phyloP scores from a whole-genome alignment of 176 grass and related monocot species.

The Secale cereale region DNA sequence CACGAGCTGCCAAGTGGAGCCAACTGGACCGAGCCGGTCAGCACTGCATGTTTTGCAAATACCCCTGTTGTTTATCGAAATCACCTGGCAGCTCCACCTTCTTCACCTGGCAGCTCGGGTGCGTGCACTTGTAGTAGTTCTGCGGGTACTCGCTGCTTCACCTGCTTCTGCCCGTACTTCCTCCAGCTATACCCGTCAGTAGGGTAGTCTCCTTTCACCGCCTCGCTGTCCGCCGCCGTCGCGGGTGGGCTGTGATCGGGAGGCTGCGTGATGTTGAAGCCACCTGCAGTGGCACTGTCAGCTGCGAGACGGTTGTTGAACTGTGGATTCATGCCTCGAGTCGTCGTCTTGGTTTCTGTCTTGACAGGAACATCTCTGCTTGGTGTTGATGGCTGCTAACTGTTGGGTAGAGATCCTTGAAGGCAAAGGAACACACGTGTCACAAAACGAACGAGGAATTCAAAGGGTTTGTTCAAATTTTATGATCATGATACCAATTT shows the following conservation, averaged over 20 bases:
- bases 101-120: conserved; percentile 77
- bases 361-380: conserved; percentile 7
- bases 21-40: too few species aligned
- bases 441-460: background rate
- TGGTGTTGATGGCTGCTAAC: conserved; percentile 11
- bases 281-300: background rate
- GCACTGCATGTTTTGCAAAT: too few species aligned
- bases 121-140: conserved; percentile 98
- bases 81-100: conserved; percentile 98
- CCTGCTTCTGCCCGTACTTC: conserved; percentile 99
- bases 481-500: background rate
- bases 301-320: conserved; percentile 15
- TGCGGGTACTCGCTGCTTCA: conserved; percentile 92
- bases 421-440: background rate
- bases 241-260: background rate
- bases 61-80: too few species aligned
- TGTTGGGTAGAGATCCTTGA: conserved; percentile 22
- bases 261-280: conserved; percentile 14
- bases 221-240: background rate
- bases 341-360: conserved; percentile 30
- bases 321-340: background rate
- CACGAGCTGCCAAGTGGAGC: too few species aligned
- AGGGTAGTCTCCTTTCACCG: conserved; percentile 6
- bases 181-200: conserved; percentile 86
- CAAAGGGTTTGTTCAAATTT: background rate